These are phyloP conservation scores for Bullera alba DNA, from an alignment of 768 basidiomycete species.

Conservation along the genomic window DNA sequence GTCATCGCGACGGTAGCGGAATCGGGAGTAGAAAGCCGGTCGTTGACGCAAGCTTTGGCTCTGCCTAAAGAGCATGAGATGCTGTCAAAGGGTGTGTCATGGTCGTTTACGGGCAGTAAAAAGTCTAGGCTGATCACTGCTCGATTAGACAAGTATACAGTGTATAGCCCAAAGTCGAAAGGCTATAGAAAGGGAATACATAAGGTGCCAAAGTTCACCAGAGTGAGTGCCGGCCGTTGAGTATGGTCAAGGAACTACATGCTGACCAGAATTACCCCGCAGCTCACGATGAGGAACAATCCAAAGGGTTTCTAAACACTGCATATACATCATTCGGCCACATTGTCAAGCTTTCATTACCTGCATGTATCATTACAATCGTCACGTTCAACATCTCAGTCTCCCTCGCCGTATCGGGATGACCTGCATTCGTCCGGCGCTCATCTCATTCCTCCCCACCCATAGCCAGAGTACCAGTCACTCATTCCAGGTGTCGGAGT, in stretches of 20 bases:
- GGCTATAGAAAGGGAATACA: conserved; percentile 93
- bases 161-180: conserved; percentile 61
- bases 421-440: too few relatives aligned
- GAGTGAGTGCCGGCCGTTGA: conserved; percentile 54
- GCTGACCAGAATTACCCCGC: neutral
- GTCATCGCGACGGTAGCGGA: conserved; percentile 81
- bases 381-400: too few relatives aligned
- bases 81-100: conserved; percentile 55
- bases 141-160: conserved; percentile 78
- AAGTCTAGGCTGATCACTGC: neutral
- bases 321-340: neutral
- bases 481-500: too few relatives aligned
- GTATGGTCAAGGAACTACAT: neutral
- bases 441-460: too few relatives aligned
- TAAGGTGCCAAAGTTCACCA: conserved; percentile 95
- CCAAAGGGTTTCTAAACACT: conserved; percentile 73
- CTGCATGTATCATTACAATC: too few relatives aligned
- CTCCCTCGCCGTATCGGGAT: too few relatives aligned
- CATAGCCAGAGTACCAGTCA: too few relatives aligned
- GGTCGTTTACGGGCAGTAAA: neutral
- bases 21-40: conserved; percentile 61
- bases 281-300: conserved; percentile 77
- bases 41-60: conserved; percentile 63
- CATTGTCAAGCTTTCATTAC: too few relatives aligned
- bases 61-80: conserved; percentile 93